Evolutionary conservation across 345 rosid genomes (phyloP).

Genomic region (Syzygium aqueum): DNA sequence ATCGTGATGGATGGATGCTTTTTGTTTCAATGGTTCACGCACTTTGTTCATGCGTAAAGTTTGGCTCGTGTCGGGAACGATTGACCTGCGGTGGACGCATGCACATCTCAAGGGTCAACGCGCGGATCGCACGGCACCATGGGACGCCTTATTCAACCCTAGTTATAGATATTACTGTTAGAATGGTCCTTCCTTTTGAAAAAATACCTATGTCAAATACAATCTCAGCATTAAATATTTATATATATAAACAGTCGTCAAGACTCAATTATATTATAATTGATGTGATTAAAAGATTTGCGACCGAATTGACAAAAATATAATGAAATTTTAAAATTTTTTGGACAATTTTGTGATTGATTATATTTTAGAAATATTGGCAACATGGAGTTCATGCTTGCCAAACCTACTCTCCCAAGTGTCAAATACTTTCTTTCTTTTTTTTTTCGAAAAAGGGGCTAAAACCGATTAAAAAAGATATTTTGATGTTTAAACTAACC

Average conservation of each 20-base stretch:
- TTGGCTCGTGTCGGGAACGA: not conserved
- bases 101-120: not conserved
- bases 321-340: too few relatives aligned
- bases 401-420: not conserved
- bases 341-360: too few relatives aligned
- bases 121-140: not conserved
- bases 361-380: too few relatives aligned
- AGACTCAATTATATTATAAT: too few relatives aligned
- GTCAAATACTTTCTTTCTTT: not conserved
- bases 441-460: not conserved
- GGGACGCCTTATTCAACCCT: too few relatives aligned
- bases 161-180: too few relatives aligned
- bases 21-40: not conserved
- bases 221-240: not conserved
- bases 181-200: not conserved
- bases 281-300: too few relatives aligned
- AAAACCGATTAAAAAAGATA: too few relatives aligned
- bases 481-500: too few relatives aligned
- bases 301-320: too few relatives aligned
- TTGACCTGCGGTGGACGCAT: not conserved
- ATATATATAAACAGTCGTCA: not conserved
- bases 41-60: not conserved
- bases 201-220: not conserved
- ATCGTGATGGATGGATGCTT: not conserved
- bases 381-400: too few relatives aligned